phyloP scores from a whole-genome alignment of 2,329 filamentous ascomycete genomes.

The Pseudogymnoascus sp. region DNA sequence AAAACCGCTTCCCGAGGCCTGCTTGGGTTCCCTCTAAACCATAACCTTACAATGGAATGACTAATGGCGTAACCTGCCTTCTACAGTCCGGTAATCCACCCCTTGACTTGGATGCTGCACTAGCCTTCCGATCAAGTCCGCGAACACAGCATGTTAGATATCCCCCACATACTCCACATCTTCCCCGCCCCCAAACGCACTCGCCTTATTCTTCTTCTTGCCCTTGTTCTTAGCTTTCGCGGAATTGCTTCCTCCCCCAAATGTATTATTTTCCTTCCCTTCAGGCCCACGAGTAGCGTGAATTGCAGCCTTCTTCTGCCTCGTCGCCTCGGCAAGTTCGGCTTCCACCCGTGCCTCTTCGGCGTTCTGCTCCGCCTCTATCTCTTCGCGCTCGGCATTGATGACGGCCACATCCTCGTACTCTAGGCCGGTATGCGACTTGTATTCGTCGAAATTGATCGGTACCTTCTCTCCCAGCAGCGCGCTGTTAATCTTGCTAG shows the following conservation, averaged over 20 bases:
- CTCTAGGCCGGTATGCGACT: constrained; percentile 44
- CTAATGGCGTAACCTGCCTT: not conserved
- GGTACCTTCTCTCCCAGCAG: constrained; percentile 53
- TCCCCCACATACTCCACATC: constrained; percentile 9
- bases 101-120: constrained; percentile 13
- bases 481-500: constrained; percentile 54
- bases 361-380: constrained; percentile 39
- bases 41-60: not conserved
- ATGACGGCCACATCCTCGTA: constrained; percentile 50
- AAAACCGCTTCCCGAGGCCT: not conserved
- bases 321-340: constrained; percentile 23
- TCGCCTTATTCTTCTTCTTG: constrained; percentile 19
- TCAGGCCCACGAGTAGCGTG: constrained; percentile 9
- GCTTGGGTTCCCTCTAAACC: not conserved
- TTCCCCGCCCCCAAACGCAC: constrained; percentile 10
- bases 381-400: constrained; percentile 42
- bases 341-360: constrained; percentile 41
- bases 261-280: not conserved
- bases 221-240: constrained; percentile 12
- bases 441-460: constrained; percentile 56
- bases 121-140: constrained; percentile 13
- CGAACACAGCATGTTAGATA: not conserved
- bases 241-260: constrained; percentile 13
- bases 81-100: not conserved
- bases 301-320: constrained; percentile 26